Base-by-base conservation (phyloP, 2,329 filamentous ascomycete species). In the Whalleya microplaca region DNA sequence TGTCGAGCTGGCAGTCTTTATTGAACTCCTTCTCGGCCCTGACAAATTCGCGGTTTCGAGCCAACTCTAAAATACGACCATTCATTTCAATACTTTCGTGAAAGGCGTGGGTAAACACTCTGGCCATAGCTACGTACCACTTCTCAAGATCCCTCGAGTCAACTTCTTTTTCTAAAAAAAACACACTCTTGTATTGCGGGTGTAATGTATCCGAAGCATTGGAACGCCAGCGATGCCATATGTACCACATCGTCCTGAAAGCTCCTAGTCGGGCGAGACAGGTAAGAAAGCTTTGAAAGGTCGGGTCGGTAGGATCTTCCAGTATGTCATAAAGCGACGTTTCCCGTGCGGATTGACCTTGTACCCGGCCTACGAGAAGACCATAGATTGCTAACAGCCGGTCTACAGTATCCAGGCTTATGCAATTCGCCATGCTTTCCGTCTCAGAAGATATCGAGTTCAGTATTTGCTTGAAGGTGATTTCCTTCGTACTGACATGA, bases 241-340 rank as follows among this genome's bases (percentile, higher is more conserved):
- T 46, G 57, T 71, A 53, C 68, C 68, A 71, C 51, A 72, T 53
- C 4, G 66, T 66, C 20, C 69, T 64, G 44, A 68, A 67, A 7
- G 69, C 68, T 19, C 70, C 68, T 7, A 71, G 41, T 37, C 61
- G 61, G 18, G 58, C 68, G 20, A 72, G 63, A 42, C 63, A 65
- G 23, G 49, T 29, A 21, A 69, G 21, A 40, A 67, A 67, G 21
- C 45, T 10, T 21, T n/a, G 21, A 3, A 41, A 51, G n/a, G 3
- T 29, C 10, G 27, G 10, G 27, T 19, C 1, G 4, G 7, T 21
- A 18, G 2, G 16, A 2, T 47, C 4, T n/a, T 18, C 21, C 21
- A 55, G 27, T 47, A 56, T 27, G 49, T 32, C 50, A 42, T 18
- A 16, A 42, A 66, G 20, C 42, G 61, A 63, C 51, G 57, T 41